phyloP scores from a whole-genome alignment of 1,284 basidiomycete genomes.

The Pascua guehoae region DNA sequence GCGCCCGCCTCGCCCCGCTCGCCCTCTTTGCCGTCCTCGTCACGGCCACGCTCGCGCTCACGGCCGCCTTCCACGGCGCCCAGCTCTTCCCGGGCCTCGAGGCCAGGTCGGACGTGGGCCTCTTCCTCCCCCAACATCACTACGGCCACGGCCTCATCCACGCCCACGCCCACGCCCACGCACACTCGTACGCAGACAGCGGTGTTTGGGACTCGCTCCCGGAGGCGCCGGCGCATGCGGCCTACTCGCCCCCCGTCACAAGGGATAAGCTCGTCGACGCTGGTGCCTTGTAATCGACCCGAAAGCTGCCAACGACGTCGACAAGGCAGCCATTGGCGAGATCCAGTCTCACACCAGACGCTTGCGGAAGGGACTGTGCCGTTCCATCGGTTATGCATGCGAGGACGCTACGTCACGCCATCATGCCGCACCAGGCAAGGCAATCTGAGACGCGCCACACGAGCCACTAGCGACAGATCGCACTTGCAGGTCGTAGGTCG shows the following conservation, averaged over 20 bases:
- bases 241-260: neutral
- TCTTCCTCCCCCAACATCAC: neutral
- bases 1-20: neutral
- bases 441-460: too few species aligned
- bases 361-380: too few species aligned
- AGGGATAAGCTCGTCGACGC: too few species aligned
- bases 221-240: neutral
- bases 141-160: neutral
- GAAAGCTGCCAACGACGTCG: neutral
- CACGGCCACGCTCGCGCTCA: neutral
- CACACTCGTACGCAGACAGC: neutral
- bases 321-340: neutral
- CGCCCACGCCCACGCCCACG: neutral
- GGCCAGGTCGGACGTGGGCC: neutral
- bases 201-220: neutral
- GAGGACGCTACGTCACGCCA: too few species aligned
- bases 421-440: too few species aligned
- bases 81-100: neutral
- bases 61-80: neutral
- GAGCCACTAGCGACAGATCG: too few species aligned
- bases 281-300: neutral
- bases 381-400: too few species aligned
- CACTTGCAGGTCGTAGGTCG: too few species aligned
- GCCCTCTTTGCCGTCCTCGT: neutral
- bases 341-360: neutral